Evolutionary conservation across 192 early-diverging fungal genomes (phyloP).

Genomic region (Coemansia sp.): DNA sequence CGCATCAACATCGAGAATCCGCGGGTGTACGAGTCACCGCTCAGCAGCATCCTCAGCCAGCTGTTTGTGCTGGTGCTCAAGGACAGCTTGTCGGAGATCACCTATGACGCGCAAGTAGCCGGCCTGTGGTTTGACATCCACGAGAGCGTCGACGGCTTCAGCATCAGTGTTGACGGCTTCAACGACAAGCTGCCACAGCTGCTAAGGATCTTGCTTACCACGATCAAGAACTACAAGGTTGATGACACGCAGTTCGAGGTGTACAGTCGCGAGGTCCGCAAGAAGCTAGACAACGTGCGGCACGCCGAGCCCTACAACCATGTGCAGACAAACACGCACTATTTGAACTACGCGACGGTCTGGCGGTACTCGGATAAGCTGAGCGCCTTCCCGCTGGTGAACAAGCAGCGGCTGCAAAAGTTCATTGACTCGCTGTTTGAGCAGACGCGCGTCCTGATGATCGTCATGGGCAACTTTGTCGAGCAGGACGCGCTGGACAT

Average conservation of each 20-base stretch:
- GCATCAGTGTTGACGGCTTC: slow-evolving; percentile 78
- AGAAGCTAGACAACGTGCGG: slow-evolving; percentile 77
- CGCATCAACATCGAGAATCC: slow-evolving; percentile 75
- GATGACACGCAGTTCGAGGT: slow-evolving; percentile 75
- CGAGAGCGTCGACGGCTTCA: slow-evolving; percentile 71
- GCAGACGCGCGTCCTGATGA: slow-evolving; percentile 73
- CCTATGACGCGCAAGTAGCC: slow-evolving; percentile 90
- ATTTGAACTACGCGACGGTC: slow-evolving; percentile 76
- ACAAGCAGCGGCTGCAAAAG: slow-evolving; percentile 68
- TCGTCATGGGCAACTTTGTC: slow-evolving; percentile 87
- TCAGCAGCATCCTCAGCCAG: slow-evolving; percentile 67
- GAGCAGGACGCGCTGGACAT: slow-evolving; percentile 69
- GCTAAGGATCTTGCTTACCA: slow-evolving; percentile 69
- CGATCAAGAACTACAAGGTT: slow-evolving; percentile 67
- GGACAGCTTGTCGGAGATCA: slow-evolving; percentile 84
- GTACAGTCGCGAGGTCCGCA: slow-evolving; percentile 76
- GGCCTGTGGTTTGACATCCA: slow-evolving; percentile 80
- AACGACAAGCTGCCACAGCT: slow-evolving; percentile 84
- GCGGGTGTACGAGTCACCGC: slow-evolving; percentile 75
- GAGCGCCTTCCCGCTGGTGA: slow-evolving; percentile 69
- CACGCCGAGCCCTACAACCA: slow-evolving; percentile 82
- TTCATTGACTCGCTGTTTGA: slow-evolving; percentile 79
- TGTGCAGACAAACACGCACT: slow-evolving; percentile 73
- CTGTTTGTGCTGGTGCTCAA: slow-evolving; percentile 81
- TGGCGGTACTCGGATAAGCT: slow-evolving; percentile 84